A percentile compares a stretch with the other conserved stretches of the same genome.
Evolutionary conservation across 768 basidiomycete species (phyloP).

Genomic region (Trichaptum fuscoviolaceum): DNA sequence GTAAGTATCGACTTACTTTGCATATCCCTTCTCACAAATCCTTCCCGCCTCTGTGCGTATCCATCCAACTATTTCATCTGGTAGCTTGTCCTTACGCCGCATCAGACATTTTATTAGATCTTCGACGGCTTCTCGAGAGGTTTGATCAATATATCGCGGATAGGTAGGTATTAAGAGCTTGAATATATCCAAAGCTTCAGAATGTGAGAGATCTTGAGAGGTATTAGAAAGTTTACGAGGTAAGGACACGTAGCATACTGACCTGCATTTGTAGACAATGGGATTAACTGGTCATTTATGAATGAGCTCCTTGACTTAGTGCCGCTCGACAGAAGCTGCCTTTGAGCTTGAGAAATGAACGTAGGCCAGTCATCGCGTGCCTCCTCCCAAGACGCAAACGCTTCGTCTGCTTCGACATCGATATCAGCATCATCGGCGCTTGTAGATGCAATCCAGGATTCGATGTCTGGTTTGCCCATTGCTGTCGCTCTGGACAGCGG

Average conservation of each 20-base stretch:
- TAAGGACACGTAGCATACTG: slow-evolving; percentile 18
- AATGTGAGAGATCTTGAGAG: slow-evolving; percentile 48
- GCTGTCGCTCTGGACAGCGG: slow-evolving; percentile 28
- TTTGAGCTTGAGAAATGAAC: slow-evolving; percentile 51
- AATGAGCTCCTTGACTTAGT: slow-evolving; percentile 55
- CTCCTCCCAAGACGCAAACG: slow-evolving; percentile 40
- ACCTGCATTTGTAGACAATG: slow-evolving; percentile 56
- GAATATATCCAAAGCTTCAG: slow-evolving; percentile 66
- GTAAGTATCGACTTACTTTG: slow-evolving; percentile 40
- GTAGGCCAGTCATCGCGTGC: slow-evolving; percentile 50
- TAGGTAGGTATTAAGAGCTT: slow-evolving; percentile 69
- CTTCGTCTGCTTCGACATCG: slow-evolving; percentile 25
- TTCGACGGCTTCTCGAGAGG: slow-evolving; percentile 70
- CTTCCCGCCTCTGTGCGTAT: slow-evolving; percentile 59
- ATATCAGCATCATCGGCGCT: slow-evolving; percentile 23
- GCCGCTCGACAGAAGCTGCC: slow-evolving; percentile 42
- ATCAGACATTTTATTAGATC: slow-evolving; percentile 60
- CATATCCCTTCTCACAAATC: slow-evolving; percentile 44
- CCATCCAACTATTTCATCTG: slow-evolving; percentile 75
- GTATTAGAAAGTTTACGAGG: slow-evolving; percentile 7
- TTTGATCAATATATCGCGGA: slow-evolving; percentile 68
- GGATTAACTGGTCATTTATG: slow-evolving; percentile 54
- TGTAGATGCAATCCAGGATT: slow-evolving; percentile 59
- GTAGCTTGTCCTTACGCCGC: slow-evolving; percentile 48
- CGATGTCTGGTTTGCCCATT: slow-evolving; percentile 46